These are phyloP conservation scores for Pulveroboletus sp. DNA, from an alignment of 768 basidiomycete genomes.

Conservation along the genomic window DNA sequence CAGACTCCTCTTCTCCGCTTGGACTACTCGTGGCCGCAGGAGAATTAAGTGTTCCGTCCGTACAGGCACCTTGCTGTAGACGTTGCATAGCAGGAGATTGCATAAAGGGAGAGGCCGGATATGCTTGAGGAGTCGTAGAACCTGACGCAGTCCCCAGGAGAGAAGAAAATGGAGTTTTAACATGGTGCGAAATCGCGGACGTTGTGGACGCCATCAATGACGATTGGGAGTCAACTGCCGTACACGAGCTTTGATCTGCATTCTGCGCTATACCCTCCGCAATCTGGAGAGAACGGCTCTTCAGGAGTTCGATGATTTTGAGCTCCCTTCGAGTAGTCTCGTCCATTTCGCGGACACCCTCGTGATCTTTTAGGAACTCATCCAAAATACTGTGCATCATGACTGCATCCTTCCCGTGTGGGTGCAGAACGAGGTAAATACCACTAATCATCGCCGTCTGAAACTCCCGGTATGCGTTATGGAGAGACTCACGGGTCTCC, in stretches of 20 bases:
- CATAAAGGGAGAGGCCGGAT: constrained; percentile 25
- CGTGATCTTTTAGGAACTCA: constrained; percentile 61
- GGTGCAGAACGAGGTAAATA: constrained; percentile 79
- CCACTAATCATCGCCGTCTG: constrained; percentile 88
- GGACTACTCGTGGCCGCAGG: constrained; percentile 69
- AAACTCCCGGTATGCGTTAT: constrained; percentile 83
- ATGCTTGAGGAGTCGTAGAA: constrained; percentile 21
- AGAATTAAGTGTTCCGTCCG: constrained; percentile 47
- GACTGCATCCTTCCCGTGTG: constrained; percentile 60
- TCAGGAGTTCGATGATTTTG: constrained; percentile 80
- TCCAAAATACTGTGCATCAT: constrained; percentile 80
- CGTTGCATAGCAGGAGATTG: constrained; percentile 56
- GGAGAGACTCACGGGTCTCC: constrained; percentile 64
- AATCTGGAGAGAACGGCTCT: constrained; percentile 57
- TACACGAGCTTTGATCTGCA: constrained; percentile 12
- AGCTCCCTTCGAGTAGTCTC: constrained; percentile 79
- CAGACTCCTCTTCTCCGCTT: constrained; percentile 63
- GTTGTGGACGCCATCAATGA: constrained; percentile 12
- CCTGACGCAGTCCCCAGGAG: constrained; percentile 20
- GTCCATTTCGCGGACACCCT: constrained; percentile 57
- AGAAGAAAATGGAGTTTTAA: constrained; percentile 20
- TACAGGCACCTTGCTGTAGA: constrained; percentile 43
- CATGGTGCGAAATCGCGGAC: constrained; percentile 8
- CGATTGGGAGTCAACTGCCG: constrained; percentile 35
- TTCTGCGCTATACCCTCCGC: constrained; percentile 31